Conservation (phyloP, 345 rosid species). For the Citropsis articulata region DNA sequence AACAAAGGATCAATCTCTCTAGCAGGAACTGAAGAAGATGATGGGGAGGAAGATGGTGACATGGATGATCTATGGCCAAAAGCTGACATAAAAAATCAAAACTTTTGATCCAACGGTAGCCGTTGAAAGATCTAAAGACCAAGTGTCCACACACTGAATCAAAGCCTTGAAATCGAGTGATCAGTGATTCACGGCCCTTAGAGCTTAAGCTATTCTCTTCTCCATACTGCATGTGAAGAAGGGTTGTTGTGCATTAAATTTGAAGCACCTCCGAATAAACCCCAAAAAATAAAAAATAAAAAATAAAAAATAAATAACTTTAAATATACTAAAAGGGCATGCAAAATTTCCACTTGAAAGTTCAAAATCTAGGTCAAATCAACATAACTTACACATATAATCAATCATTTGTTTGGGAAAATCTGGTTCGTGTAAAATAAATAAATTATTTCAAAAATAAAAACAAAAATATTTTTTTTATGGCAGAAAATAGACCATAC, state of each 20-base stretch:
- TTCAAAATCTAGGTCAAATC: constrained; percentile 9
- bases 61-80: constrained; percentile 19
- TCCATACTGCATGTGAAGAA: constrained; percentile 46
- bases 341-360: constrained; percentile 7
- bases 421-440: constrained; percentile 15
- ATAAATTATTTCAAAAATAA: neutral
- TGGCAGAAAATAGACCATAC: constrained; percentile 13
- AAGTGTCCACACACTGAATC: constrained; percentile 6
- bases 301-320: neutral
- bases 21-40: constrained; percentile 16
- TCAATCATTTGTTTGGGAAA: neutral
- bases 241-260: constrained; percentile 31
- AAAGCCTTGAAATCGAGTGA: constrained; percentile 1
- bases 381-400: neutral
- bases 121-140: constrained; percentile 8
- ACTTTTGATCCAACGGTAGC: constrained; percentile 7
- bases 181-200: constrained; percentile 11
- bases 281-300: neutral
- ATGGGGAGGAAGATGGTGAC: constrained; percentile 19
- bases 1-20: constrained; percentile 72
- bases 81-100: constrained; percentile 35
- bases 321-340: neutral
- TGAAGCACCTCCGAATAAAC: neutral
- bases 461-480: neutral
- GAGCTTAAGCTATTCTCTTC: constrained; percentile 18